Conservation (phyloP, 805 yeast genomes). For the Priceomyces medius region DNA sequence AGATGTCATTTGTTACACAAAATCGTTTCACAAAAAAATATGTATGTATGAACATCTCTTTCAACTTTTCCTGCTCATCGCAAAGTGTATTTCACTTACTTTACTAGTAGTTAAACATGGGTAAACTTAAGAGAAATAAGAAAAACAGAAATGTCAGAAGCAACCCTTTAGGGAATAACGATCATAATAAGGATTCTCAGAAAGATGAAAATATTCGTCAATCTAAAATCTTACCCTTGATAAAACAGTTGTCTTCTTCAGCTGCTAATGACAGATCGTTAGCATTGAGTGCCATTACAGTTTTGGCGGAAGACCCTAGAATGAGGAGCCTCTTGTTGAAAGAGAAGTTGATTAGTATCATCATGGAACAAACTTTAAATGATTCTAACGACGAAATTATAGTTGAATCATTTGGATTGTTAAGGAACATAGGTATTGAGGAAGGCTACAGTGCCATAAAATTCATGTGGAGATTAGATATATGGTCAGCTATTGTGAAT, state of each 20-base stretch:
- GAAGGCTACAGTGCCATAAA: constrained; percentile 84
- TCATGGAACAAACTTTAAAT: constrained; percentile 62
- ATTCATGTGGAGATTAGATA: constrained; percentile 72
- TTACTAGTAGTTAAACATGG: constrained; percentile 45
- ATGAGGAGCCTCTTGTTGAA: constrained; percentile 65
- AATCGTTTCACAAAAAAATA: background rate
- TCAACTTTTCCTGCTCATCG: constrained; percentile 1
- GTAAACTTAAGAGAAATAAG: constrained; percentile 66
- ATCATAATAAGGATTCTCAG: constrained; percentile 16
- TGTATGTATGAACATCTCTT: background rate
- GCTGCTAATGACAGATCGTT: constrained; percentile 71
- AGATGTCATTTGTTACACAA: constrained; percentile 1
- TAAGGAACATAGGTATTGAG: constrained; percentile 77
- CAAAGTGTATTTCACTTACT: background rate
- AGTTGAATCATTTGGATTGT: constrained; percentile 75
- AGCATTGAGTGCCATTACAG: constrained; percentile 72
- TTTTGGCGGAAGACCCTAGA: constrained; percentile 65
- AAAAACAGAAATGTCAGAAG: constrained; percentile 34
- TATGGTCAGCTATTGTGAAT: constrained; percentile 60
- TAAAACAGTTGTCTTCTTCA: constrained; percentile 60
- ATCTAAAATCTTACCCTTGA: constrained; percentile 64
- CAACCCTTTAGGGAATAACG: constrained; percentile 31
- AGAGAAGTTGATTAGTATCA: constrained; percentile 63
- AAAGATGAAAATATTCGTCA: constrained; percentile 50
- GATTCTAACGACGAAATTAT: constrained; percentile 74